A percentile compares a stretch with the other conserved stretches of the same genome.
These are phyloP conservation scores for Osmanthus fragrans DNA, from an alignment of 257 asterid genomes.

Conservation along the genomic window DNA sequence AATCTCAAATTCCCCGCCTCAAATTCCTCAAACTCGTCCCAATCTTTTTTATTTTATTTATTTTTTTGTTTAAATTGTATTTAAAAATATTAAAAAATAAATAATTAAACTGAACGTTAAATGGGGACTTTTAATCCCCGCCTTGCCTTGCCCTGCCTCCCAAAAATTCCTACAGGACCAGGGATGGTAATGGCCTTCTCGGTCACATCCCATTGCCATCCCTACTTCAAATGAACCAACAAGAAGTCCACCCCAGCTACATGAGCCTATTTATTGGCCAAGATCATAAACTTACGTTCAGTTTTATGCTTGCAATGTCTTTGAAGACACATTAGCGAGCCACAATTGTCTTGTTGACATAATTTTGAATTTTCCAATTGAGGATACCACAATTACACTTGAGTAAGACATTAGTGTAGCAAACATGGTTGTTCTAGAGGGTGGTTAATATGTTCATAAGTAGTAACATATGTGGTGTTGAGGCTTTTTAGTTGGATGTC, in stretches of 20 bases:
- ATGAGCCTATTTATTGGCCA: background rate
- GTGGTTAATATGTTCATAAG: background rate
- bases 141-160: no score
- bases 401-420: background rate
- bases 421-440: background rate
- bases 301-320: background rate
- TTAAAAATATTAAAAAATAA: no score
- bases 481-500: background rate
- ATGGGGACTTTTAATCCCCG: no score
- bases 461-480: background rate
- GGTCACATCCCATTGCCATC: background rate
- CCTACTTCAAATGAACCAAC: background rate
- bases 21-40: no score
- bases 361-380: background rate
- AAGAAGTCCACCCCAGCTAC: background rate
- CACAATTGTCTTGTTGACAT: background rate
- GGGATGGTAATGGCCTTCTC: background rate
- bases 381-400: background rate
- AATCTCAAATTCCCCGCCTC: background rate
- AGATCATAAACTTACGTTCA: background rate
- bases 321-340: background rate
- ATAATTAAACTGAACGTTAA: no score
- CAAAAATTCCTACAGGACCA: no score
- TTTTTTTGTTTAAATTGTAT: background rate
- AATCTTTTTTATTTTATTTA: no score